phyloP scores from a whole-genome alignment of 2,329 filamentous ascomycete genomes.

The Thermothelomyces thermophilus region DNA sequence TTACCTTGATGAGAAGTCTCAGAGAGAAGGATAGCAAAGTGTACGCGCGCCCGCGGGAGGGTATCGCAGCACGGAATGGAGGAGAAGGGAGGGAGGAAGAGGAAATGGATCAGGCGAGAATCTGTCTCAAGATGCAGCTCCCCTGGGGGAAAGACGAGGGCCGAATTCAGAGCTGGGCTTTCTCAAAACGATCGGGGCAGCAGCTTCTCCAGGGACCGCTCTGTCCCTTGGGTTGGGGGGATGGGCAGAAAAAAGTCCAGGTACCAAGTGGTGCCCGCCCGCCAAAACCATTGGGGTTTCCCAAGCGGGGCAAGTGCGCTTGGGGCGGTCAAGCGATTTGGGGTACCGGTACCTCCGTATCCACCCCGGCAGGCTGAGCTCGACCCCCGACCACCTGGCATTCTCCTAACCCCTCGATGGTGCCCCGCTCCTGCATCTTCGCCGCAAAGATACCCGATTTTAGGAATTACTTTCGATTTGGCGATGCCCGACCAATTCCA shows the following conservation, averaged over 20 bases:
- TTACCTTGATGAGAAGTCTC: conserved; percentile 14
- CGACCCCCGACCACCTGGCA: conserved; percentile 4
- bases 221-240: conserved; percentile 19
- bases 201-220: conserved; percentile 16
- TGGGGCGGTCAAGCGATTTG: conserved; percentile 23
- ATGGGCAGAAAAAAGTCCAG: conserved; percentile 21
- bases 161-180: conserved; percentile 18
- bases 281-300: conserved; percentile 29
- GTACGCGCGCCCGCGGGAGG: neutral
- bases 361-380: neutral
- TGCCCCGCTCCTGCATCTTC: conserved; percentile 13
- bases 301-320: conserved; percentile 21
- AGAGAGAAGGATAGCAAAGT: neutral
- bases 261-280: conserved; percentile 15
- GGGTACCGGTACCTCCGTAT: conserved; percentile 28
- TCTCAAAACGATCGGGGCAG: conserved; percentile 16
- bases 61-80: conserved; percentile 2
- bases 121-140: conserved; percentile 13
- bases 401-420: neutral
- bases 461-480: neutral
- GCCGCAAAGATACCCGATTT: conserved; percentile 17
- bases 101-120: conserved; percentile 8
- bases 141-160: conserved; percentile 16
- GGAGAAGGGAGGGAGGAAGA: conserved; percentile 1
- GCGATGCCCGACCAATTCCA: conserved; percentile 3